Base-by-base conservation (phyloP, 1,284 basidiomycete genomes). In the Golubevia sp. region DNA sequence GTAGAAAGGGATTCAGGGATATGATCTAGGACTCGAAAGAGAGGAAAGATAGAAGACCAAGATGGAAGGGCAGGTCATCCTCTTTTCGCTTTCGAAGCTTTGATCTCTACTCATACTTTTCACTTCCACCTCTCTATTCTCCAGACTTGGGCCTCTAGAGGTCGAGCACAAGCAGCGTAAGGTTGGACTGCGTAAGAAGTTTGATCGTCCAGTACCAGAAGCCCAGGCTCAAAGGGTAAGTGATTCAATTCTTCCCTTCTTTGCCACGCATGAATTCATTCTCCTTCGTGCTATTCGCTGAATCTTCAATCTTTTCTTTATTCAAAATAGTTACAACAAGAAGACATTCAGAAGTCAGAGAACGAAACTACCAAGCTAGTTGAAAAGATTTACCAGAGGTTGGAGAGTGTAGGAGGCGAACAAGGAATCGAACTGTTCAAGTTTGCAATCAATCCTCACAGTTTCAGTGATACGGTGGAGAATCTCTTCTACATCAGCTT, bases 401-500 rank as follows among this genome's bases (percentile, higher is more conserved):
- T 82, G 57, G 85, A 86, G 13, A 84, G 71, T 8, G 86, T 58
- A 21, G 59, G 86, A 23, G 82, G 75, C 5, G 58, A 55, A 6
- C 21, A 64, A 0, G 84, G 85, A 5, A 87, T 92, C 56, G 92
- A 94, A 80, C 75, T 96, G 83, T 95, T 96, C 86, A 85, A 86
- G 65, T 92, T 97, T 76, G 88, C 94, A 55, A 86, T 95, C 66
- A 94, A 97, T 75, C 94, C 94, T 5, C 84, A 90, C 34, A 91
- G 92, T 72, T 97, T 93, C 76, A 90, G 90, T 0, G 94, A 97
- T 81, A 92, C 92, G 0, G 92, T 97, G 21, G 94, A 97, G 84
- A 97, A 97, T 79, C 86, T 96, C 21, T 97, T 97, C 82, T 92
- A 96, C 75, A 87, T 96, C 1, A 94, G 93, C 0, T 97, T 97